phyloP scores from a whole-genome alignment of 305 asterid species.

The Fraxinus paxiana region DNA sequence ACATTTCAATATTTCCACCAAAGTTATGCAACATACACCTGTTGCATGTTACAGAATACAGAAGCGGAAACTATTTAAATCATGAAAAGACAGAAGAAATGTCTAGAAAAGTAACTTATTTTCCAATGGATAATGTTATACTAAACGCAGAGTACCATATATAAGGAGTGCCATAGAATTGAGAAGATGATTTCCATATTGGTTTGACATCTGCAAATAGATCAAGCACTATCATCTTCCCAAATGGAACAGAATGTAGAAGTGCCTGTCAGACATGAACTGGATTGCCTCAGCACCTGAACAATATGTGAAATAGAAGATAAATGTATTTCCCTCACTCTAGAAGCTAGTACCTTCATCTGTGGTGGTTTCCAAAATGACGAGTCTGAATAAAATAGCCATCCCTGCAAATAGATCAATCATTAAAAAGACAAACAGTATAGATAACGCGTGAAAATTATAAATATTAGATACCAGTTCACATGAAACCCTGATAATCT shows the following conservation, averaged over 20 bases:
- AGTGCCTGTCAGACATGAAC: slow-evolving; percentile 68
- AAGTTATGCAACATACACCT: slow-evolving; percentile 99
- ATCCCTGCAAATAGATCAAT: slow-evolving; percentile 61
- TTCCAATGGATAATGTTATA: slow-evolving; percentile 17
- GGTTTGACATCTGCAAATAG: slow-evolving; percentile 97
- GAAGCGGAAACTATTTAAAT: slow-evolving; percentile 6
- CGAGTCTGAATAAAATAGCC: slow-evolving; percentile 94
- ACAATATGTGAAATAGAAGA: background rate
- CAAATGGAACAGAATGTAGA: slow-evolving; percentile 93
- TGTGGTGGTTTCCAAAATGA: slow-evolving; percentile 95
- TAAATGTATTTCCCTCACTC: slow-evolving; percentile 1
- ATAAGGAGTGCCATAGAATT: slow-evolving; percentile 83
- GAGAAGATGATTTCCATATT: slow-evolving; percentile 84
- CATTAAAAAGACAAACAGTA: slow-evolving; percentile 7
- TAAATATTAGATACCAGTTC: background rate
- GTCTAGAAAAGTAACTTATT: slow-evolving; percentile 10
- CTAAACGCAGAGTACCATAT: slow-evolving; percentile 59
- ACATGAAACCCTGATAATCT: slow-evolving; percentile 2
- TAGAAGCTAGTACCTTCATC: slow-evolving; percentile 61
- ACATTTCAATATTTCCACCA: slow-evolving; percentile 98
- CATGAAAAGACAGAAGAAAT: slow-evolving; percentile 2
- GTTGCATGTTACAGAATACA: slow-evolving; percentile 26
- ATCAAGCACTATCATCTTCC: slow-evolving; percentile 98
- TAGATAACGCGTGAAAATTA: background rate
- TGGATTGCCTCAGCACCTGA: slow-evolving; percentile 8